Conservation (phyloP, 768 basidiomycete species). For the Pluteus cervinus region DNA sequence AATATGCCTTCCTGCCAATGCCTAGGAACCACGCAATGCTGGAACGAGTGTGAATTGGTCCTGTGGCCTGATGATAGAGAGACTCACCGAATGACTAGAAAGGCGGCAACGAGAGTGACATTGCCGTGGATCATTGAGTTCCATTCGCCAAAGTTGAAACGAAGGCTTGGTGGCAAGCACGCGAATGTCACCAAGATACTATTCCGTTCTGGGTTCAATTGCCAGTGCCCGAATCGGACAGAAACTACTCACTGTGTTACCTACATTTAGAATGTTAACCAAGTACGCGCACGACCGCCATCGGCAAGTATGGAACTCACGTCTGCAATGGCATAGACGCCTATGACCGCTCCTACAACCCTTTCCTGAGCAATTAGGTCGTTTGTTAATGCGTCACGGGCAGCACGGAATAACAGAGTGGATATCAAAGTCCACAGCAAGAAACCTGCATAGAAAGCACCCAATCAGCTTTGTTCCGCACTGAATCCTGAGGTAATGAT, state of each 20-base stretch:
- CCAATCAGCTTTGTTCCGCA: background rate
- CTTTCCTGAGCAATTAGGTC: slow-evolving; percentile 62
- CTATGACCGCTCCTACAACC: slow-evolving; percentile 56
- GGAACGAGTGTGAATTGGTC: slow-evolving; percentile 4
- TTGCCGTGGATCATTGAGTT: slow-evolving; percentile 76
- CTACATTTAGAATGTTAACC: slow-evolving; percentile 21
- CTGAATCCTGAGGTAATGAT: too few relatives aligned
- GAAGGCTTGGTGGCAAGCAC: slow-evolving; percentile 51
- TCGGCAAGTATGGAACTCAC: slow-evolving; percentile 29
- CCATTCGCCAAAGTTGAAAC: slow-evolving; percentile 48
- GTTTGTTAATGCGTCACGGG: slow-evolving; percentile 50
- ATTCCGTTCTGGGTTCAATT: slow-evolving; percentile 3
- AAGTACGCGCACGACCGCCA: background rate
- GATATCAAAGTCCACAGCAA: slow-evolving; percentile 59
- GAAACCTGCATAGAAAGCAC: slow-evolving; percentile 39
- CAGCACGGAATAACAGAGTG: slow-evolving; percentile 60
- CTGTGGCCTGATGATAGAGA: too few relatives aligned
- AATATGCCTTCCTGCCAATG: slow-evolving; percentile 19
- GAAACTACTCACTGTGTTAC: slow-evolving; percentile 43
- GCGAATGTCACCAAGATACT: slow-evolving; percentile 56
- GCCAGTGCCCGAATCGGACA: slow-evolving; percentile 1
- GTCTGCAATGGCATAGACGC: slow-evolving; percentile 64
- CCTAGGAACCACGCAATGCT: slow-evolving; percentile 51
- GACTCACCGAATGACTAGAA: slow-evolving; percentile 50
- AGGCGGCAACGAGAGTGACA: slow-evolving; percentile 53